A percentile compares a stretch with the other conserved stretches of the same genome.
These are phyloP conservation scores for Eucalyptus regnans DNA, from an alignment of 345 rosid species.

Conservation along the genomic window DNA sequence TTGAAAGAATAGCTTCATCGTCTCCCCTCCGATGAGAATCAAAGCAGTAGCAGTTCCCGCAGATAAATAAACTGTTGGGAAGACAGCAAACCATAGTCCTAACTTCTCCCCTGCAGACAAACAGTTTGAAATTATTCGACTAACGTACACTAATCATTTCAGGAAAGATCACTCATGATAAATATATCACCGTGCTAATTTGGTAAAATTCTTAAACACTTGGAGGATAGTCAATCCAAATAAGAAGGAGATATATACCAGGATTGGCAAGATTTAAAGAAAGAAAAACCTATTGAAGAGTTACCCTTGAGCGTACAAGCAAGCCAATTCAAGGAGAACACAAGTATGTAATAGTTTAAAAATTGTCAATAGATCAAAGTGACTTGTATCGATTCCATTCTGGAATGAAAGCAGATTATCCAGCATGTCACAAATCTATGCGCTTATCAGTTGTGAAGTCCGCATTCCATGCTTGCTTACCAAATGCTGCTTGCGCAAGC, in stretches of 20 bases:
- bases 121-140: neutral
- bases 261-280: neutral
- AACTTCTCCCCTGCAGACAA: conserved; percentile 59
- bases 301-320: neutral
- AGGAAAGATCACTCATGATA: neutral
- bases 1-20: conserved; percentile 89
- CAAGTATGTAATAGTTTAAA: neutral
- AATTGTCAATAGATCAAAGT: neutral
- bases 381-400: neutral
- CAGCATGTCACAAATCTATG: neutral
- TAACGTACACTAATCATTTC: neutral
- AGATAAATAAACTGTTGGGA: conserved; percentile 89
- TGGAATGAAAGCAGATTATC: neutral
- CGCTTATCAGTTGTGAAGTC: neutral
- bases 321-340: neutral
- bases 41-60: conserved; percentile 95
- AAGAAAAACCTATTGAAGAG: neutral
- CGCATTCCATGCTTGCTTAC: conserved; percentile 17
- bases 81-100: conserved; percentile 90
- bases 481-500: conserved; percentile 97
- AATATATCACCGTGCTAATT: neutral
- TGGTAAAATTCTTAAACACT: neutral
- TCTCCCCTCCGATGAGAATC: conserved; percentile 90
- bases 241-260: neutral
- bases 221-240: neutral